These are phyloP conservation scores for Monosporascus cannonballus DNA, from an alignment of 2,329 filamentous ascomycete species.

Conservation along the genomic window DNA sequence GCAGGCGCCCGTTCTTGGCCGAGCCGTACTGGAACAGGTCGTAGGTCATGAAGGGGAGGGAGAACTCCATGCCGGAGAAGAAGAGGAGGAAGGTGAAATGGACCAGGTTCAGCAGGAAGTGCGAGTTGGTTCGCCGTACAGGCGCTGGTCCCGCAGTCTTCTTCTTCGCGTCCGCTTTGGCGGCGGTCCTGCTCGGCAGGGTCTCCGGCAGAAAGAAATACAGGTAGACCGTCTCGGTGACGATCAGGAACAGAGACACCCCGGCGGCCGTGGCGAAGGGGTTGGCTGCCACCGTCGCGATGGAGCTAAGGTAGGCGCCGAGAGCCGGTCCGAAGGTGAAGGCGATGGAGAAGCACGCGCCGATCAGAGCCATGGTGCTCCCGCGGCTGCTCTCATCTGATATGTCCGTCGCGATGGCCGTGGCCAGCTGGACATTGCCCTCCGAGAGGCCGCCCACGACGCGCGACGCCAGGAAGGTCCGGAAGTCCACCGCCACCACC, in stretches of 20 bases:
- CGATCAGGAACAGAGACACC: conserved; percentile 77
- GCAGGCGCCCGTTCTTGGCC: conserved; percentile 72
- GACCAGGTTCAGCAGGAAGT: conserved; percentile 72
- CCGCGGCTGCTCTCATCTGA: conserved; percentile 79
- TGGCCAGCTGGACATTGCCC: conserved; percentile 93
- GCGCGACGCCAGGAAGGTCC: conserved; percentile 90
- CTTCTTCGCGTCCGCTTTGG: conserved; percentile 14
- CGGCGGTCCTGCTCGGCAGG: conserved; percentile 52
- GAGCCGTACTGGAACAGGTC: conserved; percentile 83
- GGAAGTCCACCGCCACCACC: conserved; percentile 89
- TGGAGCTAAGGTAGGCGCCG: conserved; percentile 76
- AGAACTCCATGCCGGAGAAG: conserved; percentile 98
- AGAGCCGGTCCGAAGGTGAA: conserved; percentile 95
- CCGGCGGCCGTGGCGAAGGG: conserved; percentile 91
- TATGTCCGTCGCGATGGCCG: conserved; percentile 94
- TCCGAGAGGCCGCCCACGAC: conserved; percentile 91
- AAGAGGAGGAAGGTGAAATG: conserved; percentile 92
- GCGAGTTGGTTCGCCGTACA: conserved; percentile 68
- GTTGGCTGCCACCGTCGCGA: conserved; percentile 75
- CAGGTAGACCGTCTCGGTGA: conserved; percentile 82
- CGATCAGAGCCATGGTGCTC: conserved; percentile 92
- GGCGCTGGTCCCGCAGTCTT: conserved; percentile 13
- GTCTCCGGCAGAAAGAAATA: conserved; percentile 86
- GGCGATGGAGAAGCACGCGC: conserved; percentile 92
- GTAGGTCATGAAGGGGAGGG: conserved; percentile 93